Conservation (phyloP, 306 rosid genomes). For the Lathyrus sativus region DNA sequence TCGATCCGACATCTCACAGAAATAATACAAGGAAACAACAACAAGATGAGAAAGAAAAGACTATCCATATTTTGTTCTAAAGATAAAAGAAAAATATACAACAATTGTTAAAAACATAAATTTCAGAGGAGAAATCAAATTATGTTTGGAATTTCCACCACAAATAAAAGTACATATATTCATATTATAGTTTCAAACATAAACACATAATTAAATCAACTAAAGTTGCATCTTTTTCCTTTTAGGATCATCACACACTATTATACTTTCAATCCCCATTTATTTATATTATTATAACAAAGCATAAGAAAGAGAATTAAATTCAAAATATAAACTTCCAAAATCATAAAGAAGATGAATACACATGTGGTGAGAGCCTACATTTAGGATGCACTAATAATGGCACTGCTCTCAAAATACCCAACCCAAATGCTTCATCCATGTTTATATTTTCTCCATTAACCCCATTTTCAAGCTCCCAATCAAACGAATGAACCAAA, state of each 20-base stretch:
- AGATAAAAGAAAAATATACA: no score
- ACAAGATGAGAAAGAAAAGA: no score
- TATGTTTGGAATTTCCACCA: no score
- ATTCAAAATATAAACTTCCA: background rate
- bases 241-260: background rate
- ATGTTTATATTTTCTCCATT: background rate
- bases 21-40: no score
- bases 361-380: background rate
- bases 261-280: background rate
- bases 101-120: no score
- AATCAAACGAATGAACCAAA: background rate
- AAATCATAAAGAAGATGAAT: background rate
- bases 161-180: no score
- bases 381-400: background rate
- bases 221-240: background rate
- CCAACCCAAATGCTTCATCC: background rate
- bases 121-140: no score
- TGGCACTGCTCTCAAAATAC: background rate
- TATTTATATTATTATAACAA: background rate
- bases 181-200: background rate
- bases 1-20: no score
- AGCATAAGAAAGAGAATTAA: background rate
- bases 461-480: slow-evolving; percentile 1
- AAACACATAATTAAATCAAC: no score
- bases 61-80: no score